Base-by-base conservation (phyloP, 495 filamentous ascomycete genomes). In the Acidomyces sp. region DNA sequence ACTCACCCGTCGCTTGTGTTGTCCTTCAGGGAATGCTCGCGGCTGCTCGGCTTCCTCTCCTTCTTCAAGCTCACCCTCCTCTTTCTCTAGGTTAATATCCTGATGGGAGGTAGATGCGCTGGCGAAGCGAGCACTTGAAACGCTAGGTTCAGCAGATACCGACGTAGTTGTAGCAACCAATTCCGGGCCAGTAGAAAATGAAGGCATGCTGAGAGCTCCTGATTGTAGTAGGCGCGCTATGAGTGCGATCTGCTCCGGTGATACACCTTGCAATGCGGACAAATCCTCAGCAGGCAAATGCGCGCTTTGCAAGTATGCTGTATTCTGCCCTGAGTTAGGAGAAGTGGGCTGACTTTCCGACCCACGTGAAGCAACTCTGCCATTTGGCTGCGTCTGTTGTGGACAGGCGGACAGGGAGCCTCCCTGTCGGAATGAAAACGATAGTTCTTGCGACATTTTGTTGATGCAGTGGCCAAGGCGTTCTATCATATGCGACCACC, bases 21-120 rank as follows among this genome's bases (percentile, higher is more conserved):
- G 46, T 3, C 46, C 46, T 10, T 34, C 45, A 2, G 46, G 46
- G 4, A 41, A 41, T 6, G 42, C 37, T 26, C 26, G 6, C 16
- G 12, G 18, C 4, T 19, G 24, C 11, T 37, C 44, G 6, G 22
- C 5, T 13, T 38, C 42, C 35, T 46, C 42, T 13, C 43, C 48
- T 11, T 51, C 48, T n/a, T 51, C 48, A 9, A 51, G 24, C 34
- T 51, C 48, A 20, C 48, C 48, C 4, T 51, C 48, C 20, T 51
- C 48, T 28, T 37, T 51, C 15, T 46, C 45, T 27, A 37, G 33
- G 17, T 40, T 27, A 3, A 46, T 38, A 27, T 28, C 31, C 18
- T 50, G 20, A 16, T 41, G 35, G 9, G 11, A 18, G 2, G 42
- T 11, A 3, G 16, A 13, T n/a, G 26, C 23, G 6, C 21, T 21